Evolutionary conservation across 805 yeast species (phyloP), one percentile per base, ranked within the genome.

Genomic region (Hanseniaspora valbyensis): DNA sequence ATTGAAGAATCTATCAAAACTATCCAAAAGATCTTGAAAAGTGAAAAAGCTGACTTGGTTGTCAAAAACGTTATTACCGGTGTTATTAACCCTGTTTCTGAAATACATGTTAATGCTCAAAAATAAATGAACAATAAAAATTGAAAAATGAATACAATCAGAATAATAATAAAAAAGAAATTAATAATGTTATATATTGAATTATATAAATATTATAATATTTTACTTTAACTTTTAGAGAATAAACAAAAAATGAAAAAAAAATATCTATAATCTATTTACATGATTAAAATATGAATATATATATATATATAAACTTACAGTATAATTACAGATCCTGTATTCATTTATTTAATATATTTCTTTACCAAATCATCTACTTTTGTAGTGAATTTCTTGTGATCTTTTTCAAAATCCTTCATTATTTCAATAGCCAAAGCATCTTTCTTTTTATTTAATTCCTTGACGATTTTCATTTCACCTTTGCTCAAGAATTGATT

Each of bases 71-170:
- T 88, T 54, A 76, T 78, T 51, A 70, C 75, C 52, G 49, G 49
- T 25, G 49, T 44, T 28, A 34, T 44, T 29, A 44, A 34, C 41
- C 95, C 96, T 57, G 77, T 75, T 46, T 92, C 95, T 38, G 85
- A 81, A 63, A 71, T 87, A 60, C 96, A 89, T 66, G 69, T 80
- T 65, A 88, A 88, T 65, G 92, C 92, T 5, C 14, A 49, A 37
- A 41, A 42, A 25, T 34, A 33, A 14, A 29, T 8, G 21, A 40
- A n/a, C n/a, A n/a, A n/a, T n/a, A n/a, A n/a, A n/a, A n/a, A n/a
- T n/a, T n/a, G n/a, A n/a, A n/a, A n/a, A n/a, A n/a, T n/a, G n/a
- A n/a, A n/a, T n/a, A n/a, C n/a, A n/a, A n/a, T n/a, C 21, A 39
- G 8, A 7, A 12, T 28, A 8, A 8, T 7, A 28, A 28, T 8